Percentiles rank a stretch among this genome's conserved stretches.
phyloP scores from a whole-genome alignment of 306 rosid species.

The Macrotyloma uniflorum region DNA sequence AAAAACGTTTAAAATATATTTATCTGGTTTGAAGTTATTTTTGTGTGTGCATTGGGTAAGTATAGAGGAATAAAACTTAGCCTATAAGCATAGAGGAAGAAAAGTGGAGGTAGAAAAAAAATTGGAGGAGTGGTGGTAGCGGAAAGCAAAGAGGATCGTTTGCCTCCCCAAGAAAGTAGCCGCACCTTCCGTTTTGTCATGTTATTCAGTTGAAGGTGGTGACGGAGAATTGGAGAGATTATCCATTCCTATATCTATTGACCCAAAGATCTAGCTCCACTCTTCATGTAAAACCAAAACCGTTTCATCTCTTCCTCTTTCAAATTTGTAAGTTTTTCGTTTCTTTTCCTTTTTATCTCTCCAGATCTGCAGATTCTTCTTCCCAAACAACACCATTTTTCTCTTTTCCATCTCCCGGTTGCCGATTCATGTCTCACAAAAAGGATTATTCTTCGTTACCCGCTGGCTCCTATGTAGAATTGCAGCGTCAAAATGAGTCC shows the following conservation, averaged over 20 bases:
- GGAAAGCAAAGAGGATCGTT: not conserved
- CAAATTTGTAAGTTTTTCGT: conserved; percentile 37
- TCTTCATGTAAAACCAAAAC: not conserved
- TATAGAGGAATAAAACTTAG: no score
- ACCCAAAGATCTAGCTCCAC: conserved; percentile 63
- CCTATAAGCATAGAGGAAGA: no score
- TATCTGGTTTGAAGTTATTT: no score
- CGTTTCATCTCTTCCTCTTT: not conserved
- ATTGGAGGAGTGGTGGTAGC: not conserved
- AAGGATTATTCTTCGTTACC: conserved; percentile 70
- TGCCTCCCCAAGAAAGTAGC: not conserved
- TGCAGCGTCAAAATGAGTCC: conserved; percentile 57
- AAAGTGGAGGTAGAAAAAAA: not conserved
- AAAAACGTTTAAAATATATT: no score
- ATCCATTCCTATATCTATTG: conserved; percentile 37
- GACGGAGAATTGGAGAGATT: not conserved
- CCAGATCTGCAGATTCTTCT: conserved; percentile 43
- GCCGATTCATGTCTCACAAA: conserved; percentile 15
- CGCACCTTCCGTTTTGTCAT: conserved; percentile 3
- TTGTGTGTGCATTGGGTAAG: no score
- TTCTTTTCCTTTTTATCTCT: not conserved
- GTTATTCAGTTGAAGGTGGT: not conserved
- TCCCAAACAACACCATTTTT: not conserved
- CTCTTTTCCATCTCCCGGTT: not conserved
- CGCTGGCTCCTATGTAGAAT: conserved; percentile 63